Conservation (phyloP, 2,329 filamentous ascomycete genomes). For the Aspergillus terreus region DNA sequence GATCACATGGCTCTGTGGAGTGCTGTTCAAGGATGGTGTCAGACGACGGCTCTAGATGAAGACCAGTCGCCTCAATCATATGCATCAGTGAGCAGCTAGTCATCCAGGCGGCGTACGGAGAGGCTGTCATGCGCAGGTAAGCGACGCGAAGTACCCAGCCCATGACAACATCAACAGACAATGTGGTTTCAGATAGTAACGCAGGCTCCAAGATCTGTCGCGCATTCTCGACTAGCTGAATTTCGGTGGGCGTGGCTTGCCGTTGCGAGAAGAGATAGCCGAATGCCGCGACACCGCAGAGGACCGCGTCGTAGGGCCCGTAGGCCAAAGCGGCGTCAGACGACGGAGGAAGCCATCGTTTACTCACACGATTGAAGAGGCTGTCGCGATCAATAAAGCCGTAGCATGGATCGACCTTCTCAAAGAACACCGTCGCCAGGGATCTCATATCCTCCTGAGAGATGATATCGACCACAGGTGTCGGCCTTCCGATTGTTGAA, state of each 20-base stretch:
- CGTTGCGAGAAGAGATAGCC: conserved; percentile 51
- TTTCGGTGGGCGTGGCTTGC: conserved; percentile 41
- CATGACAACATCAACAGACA: conserved; percentile 28
- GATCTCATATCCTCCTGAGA: conserved; percentile 47
- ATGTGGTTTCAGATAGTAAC: conserved; percentile 21
- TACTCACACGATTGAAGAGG: conserved; percentile 27
- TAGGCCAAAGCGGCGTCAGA: conserved; percentile 13
- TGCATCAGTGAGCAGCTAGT: conserved; percentile 58
- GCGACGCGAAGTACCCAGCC: conserved; percentile 53
- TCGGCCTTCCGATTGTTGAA: conserved; percentile 10
- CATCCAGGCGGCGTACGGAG: conserved; percentile 53
- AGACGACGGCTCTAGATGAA: conserved; percentile 27
- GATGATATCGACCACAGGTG: conserved; percentile 46
- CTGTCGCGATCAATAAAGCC: conserved; percentile 42
- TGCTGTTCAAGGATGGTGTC: conserved; percentile 13
- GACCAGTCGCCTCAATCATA: conserved; percentile 51
- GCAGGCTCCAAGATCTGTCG: conserved; percentile 44
- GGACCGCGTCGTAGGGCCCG: conserved; percentile 44
- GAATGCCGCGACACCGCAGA: conserved; percentile 55
- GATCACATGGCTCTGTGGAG: conserved; percentile 16
- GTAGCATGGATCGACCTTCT: conserved; percentile 52
- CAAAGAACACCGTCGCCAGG: conserved; percentile 49
- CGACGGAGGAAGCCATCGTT: conserved; percentile 22
- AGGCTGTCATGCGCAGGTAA: conserved; percentile 52
- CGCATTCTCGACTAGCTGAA: conserved; percentile 46